phyloP scores from a whole-genome alignment of 208 protist genomes.

The Trypanosoma caninum region DNA sequence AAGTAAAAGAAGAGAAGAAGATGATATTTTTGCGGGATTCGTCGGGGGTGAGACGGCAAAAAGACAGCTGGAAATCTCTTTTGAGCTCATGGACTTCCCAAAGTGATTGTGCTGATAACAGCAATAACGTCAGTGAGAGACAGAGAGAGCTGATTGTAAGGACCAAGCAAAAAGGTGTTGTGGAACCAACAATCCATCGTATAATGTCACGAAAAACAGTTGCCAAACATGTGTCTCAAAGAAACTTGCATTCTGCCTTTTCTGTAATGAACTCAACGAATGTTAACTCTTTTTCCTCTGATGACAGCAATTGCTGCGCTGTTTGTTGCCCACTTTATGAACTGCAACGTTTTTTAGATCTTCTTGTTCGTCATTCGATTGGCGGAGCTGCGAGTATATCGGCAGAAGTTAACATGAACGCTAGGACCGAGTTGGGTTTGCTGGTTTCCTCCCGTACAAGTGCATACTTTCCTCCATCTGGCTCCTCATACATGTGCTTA shows the following conservation, averaged over 20 bases:
- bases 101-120: background rate
- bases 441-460: background rate
- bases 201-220: too few relatives aligned
- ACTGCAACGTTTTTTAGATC: background rate
- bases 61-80: slow-evolving; percentile 12
- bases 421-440: background rate
- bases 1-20: background rate
- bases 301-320: background rate
- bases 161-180: background rate
- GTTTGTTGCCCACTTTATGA: background rate
- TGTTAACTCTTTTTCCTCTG: too few relatives aligned
- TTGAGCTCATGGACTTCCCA: background rate
- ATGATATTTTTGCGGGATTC: background rate
- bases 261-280: too few relatives aligned
- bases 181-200: too few relatives aligned
- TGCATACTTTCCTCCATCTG: slow-evolving; percentile 1
- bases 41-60: background rate
- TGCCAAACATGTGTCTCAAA: too few relatives aligned
- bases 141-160: background rate
- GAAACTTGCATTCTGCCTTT: too few relatives aligned
- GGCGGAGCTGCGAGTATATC: too few relatives aligned
- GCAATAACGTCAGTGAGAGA: background rate
- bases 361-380: background rate
- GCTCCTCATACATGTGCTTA: background rate
- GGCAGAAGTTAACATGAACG: background rate